These are phyloP conservation scores for Haplosporangium sp. DNA, from an alignment of 371 early-diverging fungal genomes.

Conservation along the genomic window DNA sequence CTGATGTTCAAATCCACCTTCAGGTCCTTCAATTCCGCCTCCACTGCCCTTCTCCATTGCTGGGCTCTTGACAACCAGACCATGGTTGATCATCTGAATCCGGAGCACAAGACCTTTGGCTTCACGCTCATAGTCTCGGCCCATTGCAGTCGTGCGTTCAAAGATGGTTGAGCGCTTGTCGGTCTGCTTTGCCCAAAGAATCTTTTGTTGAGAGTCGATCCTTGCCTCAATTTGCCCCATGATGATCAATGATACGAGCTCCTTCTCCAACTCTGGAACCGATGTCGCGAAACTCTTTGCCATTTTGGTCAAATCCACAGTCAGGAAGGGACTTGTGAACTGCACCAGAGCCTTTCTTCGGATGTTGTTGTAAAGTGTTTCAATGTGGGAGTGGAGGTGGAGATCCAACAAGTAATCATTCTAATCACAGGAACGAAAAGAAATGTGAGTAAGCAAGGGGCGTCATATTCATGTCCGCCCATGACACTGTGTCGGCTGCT, in stretches of 20 bases:
- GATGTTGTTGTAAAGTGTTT: constrained; percentile 72
- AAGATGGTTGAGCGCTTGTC: constrained; percentile 76
- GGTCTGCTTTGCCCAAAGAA: constrained; percentile 66
- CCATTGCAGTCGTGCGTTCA: constrained; percentile 67
- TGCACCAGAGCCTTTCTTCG: constrained; percentile 84
- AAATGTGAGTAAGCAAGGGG: too few species aligned
- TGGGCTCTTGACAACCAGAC: constrained; percentile 56
- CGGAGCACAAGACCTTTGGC: constrained; percentile 70
- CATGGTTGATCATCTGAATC: constrained; percentile 64
- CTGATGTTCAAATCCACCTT: constrained; percentile 1
- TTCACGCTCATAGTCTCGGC: constrained; percentile 70
- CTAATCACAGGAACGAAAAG: constrained; percentile 45
- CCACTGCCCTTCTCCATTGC: constrained; percentile 28
- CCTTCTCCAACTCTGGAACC: constrained; percentile 72
- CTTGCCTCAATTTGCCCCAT: constrained; percentile 76
- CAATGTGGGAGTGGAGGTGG: constrained; percentile 76
- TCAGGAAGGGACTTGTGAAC: constrained; percentile 83
- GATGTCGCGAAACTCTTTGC: constrained; percentile 74
- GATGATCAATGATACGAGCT: constrained; percentile 74
- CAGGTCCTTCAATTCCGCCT: constrained; percentile 6
- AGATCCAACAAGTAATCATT: constrained; percentile 78
- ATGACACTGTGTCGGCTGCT: too few species aligned
- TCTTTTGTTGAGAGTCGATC: constrained; percentile 90
- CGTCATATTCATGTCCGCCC: too few species aligned
- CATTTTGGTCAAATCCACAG: constrained; percentile 85